phyloP scores from a whole-genome alignment of 2,329 filamentous ascomycete genomes.

The Proliferodiscus dingleyae region DNA sequence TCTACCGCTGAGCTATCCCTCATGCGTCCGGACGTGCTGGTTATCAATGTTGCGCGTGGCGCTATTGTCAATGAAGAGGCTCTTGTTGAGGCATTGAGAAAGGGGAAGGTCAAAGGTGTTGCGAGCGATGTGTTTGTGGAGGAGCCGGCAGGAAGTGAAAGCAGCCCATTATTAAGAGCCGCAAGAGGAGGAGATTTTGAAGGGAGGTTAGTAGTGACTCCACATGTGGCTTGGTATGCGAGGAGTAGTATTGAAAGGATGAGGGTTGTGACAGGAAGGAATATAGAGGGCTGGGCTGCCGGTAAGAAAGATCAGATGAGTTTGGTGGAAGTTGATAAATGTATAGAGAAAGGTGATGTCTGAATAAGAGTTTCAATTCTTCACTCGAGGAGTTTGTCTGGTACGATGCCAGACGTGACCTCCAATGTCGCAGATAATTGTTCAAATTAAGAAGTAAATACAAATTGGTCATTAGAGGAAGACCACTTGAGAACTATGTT shows the following conservation, averaged over 20 bases:
- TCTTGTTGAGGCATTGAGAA: constrained; percentile 26
- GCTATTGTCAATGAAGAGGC: constrained; percentile 30
- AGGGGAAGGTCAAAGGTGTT: constrained; percentile 25
- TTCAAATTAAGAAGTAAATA: too few species aligned
- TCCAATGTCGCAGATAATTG: too few species aligned
- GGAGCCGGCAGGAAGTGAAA: constrained; percentile 38
- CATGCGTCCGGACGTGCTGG: constrained; percentile 20
- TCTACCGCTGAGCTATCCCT: constrained; percentile 18
- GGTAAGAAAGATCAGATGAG: constrained; percentile 25
- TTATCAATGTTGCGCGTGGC: constrained; percentile 32
- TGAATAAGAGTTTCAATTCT: too few species aligned
- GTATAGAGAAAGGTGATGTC: too few species aligned
- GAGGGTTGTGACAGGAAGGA: constrained; percentile 38
- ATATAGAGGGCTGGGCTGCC: constrained; percentile 41
- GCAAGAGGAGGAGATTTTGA: constrained; percentile 29
- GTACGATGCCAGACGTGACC: too few species aligned
- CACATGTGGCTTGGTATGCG: constrained; percentile 51
- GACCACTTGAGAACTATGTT: too few species aligned
- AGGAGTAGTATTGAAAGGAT: constrained; percentile 43
- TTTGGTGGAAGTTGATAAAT: too few species aligned
- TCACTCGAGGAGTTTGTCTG: too few species aligned
- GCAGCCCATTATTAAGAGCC: constrained; percentile 16
- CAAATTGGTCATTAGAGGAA: too few species aligned
- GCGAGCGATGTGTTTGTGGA: constrained; percentile 31
- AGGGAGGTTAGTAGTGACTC: constrained; percentile 46